phyloP scores from a whole-genome alignment of 139 green algal species.

The Tetraselmis chui region DNA sequence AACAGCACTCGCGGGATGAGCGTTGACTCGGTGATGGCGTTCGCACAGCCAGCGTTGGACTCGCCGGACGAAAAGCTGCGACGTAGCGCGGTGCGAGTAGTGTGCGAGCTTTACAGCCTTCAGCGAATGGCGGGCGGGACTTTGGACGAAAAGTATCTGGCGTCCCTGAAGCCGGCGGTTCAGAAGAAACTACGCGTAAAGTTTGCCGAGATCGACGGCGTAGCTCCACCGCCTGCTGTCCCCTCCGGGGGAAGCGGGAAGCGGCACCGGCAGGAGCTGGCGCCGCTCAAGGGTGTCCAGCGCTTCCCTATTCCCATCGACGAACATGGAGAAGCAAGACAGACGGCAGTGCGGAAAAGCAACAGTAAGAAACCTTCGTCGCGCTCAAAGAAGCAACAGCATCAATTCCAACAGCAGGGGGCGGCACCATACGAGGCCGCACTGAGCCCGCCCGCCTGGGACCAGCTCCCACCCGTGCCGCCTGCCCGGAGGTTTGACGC shows the following conservation, averaged over 20 bases:
- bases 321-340: no score
- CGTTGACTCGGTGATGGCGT: not conserved
- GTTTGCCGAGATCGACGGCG: not conserved
- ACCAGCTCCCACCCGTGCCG: not conserved
- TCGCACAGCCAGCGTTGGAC: not conserved
- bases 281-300: no score
- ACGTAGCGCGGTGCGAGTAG: not conserved
- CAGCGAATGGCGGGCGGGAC: not conserved
- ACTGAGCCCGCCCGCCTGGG: no score
- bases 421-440: no score
- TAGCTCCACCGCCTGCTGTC: not conserved
- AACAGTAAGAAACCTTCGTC: no score
- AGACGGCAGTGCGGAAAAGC: no score
- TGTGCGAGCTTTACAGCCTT: not conserved
- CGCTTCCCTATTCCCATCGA: no score
- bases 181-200: not conserved
- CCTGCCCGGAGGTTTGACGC: not conserved
- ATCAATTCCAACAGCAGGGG: no score
- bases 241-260: no score
- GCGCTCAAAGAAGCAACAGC: no score
- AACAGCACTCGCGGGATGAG: not conserved
- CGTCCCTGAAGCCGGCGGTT: not conserved
- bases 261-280: no score
- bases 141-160: not conserved
- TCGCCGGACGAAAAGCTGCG: not conserved